These are phyloP conservation scores for Yamagishiella unicocca DNA, from an alignment of 139 green algal species.

Conservation along the genomic window DNA sequence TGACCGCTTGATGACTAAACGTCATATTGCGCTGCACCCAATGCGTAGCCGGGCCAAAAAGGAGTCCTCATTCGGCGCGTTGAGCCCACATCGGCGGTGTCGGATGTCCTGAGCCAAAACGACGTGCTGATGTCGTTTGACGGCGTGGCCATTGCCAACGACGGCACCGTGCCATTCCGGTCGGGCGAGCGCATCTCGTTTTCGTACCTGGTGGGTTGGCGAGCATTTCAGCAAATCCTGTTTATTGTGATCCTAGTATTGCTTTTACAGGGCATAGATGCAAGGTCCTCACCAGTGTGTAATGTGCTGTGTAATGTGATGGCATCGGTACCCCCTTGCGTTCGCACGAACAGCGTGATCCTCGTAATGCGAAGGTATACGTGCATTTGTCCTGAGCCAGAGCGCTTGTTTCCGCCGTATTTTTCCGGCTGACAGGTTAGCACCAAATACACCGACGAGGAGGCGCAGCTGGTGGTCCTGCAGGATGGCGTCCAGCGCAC, in stretches of 20 bases:
- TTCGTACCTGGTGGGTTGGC: conserved; percentile 82
- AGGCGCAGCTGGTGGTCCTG: conserved; percentile 54
- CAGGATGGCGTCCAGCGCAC: conserved; percentile 40
- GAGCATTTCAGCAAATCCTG: too few relatives aligned
- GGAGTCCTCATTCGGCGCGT: conserved; percentile 77
- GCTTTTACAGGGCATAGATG: too few relatives aligned
- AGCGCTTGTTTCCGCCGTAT: too few relatives aligned
- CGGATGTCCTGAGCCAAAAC: conserved; percentile 45
- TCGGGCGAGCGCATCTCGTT: conserved; percentile 94
- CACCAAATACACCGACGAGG: conserved; percentile 62
- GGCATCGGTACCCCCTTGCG: too few relatives aligned
- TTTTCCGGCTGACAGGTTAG: conserved; percentile 15
- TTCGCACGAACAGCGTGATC: too few relatives aligned
- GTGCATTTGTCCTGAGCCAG: too few relatives aligned
- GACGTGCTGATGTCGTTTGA: conserved; percentile 94
- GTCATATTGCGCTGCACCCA: too few relatives aligned
- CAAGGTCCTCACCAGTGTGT: too few relatives aligned
- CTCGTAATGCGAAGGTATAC: too few relatives aligned
- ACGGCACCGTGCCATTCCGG: conserved; percentile 96
- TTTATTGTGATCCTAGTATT: too few relatives aligned
- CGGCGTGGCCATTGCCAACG: conserved; percentile 80
- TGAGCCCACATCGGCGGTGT: conserved; percentile 62
- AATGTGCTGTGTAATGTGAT: too few relatives aligned
- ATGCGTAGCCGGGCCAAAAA: conserved; percentile 58
- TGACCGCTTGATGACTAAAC: too few relatives aligned